Evolutionary conservation across 306 rosid genomes (phyloP).

Genomic region (Begonia masoniana): DNA sequence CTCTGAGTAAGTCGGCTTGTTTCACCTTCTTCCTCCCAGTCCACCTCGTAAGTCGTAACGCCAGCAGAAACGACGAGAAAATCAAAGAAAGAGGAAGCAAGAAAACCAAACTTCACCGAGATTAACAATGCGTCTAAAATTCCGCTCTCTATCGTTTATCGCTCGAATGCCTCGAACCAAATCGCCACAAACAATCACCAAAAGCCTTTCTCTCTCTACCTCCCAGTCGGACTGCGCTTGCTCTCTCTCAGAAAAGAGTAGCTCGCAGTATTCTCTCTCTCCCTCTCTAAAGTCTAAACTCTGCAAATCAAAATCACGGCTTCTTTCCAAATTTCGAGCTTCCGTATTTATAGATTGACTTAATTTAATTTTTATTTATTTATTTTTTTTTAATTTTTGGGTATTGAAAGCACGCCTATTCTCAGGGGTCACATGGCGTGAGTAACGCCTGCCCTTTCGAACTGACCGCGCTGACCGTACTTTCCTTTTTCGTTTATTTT

Average conservation of each 20-base stretch:
- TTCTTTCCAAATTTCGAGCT: slow-evolving; percentile 7
- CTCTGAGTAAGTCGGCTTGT: background rate
- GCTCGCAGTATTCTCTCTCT: too few relatives aligned
- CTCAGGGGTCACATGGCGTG: too few relatives aligned
- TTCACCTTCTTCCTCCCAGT: too few relatives aligned
- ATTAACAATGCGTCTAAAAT: slow-evolving; percentile 1
- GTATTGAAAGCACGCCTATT: too few relatives aligned
- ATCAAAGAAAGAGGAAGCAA: background rate
- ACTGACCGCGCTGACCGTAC: too few relatives aligned
- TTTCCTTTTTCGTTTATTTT: too few relatives aligned
- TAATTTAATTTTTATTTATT: too few relatives aligned
- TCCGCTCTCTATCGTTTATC: background rate
- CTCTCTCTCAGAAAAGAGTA: too few relatives aligned
- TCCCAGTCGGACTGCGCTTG: too few relatives aligned
- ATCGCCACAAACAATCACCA: slow-evolving; percentile 7
- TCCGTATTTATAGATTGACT: too few relatives aligned
- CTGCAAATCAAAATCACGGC: background rate
- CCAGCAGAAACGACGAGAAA: background rate
- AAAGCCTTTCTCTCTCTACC: background rate
- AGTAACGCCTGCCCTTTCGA: too few relatives aligned
- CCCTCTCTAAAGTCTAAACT: background rate
- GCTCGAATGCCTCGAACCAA: slow-evolving; percentile 3
- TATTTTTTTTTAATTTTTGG: too few relatives aligned
- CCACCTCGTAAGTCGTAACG: background rate
- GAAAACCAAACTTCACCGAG: background rate